A percentile compares a stretch with the other conserved stretches of the same genome.
Evolutionary conservation across 1,139 yeast species (phyloP).

Genomic region (Kurtzmaniella quercitrusa): DNA sequence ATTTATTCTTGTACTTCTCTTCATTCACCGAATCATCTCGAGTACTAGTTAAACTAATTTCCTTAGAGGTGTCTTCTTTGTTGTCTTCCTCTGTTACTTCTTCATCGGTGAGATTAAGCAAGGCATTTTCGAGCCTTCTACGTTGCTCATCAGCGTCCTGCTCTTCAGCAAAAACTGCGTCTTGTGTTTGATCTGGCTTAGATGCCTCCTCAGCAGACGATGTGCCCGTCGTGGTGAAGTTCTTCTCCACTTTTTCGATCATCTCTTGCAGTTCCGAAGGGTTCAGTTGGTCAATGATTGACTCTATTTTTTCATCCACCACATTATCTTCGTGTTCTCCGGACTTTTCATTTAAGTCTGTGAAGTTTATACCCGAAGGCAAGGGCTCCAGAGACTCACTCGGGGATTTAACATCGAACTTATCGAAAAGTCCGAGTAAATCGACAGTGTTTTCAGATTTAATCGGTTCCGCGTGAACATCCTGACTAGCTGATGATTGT

Average conservation of each 20-base stretch:
- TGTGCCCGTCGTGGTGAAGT: too few species aligned
- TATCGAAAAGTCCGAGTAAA: constrained; percentile 38
- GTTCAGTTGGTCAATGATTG: constrained; percentile 10
- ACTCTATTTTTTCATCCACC: constrained; percentile 4
- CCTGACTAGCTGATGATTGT: constrained; percentile 24
- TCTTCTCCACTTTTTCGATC: constrained; percentile 3
- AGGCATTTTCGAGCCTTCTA: constrained; percentile 1
- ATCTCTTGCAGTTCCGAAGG: constrained; percentile 8
- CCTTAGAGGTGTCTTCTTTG: too few species aligned
- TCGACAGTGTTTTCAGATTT: constrained; percentile 15
- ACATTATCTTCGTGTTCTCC: constrained; percentile 7
- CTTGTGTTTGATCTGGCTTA: too few species aligned
- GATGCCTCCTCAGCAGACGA: too few species aligned
- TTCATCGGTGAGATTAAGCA: constrained; percentile 1
- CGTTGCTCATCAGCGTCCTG: not conserved
- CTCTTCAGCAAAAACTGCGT: too few species aligned
- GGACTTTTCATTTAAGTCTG: not conserved
- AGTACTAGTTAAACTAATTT: too few species aligned
- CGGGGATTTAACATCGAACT: constrained; percentile 27
- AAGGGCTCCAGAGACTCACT: constrained; percentile 1
- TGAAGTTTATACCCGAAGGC: not conserved
- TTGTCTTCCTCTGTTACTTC: not conserved
- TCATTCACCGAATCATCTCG: not conserved
- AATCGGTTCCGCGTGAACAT: constrained; percentile 10
- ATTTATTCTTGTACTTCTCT: not conserved